Percentiles rank a stretch among this genome's conserved stretches.
Evolutionary conservation across 192 early-diverging fungal genomes (phyloP).

Genomic region (Mortierella claussenii): DNA sequence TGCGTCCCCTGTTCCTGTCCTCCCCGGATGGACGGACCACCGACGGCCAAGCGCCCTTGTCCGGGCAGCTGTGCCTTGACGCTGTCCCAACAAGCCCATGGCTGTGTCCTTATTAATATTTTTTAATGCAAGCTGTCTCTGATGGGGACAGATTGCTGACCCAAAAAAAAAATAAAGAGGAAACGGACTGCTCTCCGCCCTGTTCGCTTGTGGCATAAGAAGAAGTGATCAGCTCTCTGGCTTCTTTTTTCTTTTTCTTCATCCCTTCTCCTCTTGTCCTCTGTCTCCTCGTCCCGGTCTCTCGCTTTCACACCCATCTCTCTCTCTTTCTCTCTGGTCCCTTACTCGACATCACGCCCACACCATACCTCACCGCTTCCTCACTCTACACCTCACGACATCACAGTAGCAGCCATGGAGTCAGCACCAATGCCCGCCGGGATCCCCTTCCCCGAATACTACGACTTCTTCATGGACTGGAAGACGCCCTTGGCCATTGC

Average conservation of each 20-base stretch:
- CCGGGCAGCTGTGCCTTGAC: no score
- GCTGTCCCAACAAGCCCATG: background rate
- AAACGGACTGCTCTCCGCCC: no score
- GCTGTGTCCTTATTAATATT: background rate
- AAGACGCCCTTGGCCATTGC: conserved; percentile 69
- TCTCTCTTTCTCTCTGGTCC: background rate
- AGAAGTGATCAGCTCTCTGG: no score
- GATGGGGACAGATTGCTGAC: background rate
- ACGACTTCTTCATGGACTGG: conserved; percentile 78
- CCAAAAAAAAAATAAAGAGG: background rate
- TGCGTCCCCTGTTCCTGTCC: no score
- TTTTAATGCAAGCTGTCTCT: background rate
- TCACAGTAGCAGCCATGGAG: conserved; percentile 41
- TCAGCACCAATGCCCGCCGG: conserved; percentile 55
- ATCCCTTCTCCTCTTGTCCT: background rate
- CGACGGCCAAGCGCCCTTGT: no score
- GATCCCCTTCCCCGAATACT: conserved; percentile 75
- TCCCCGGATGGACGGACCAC: no score
- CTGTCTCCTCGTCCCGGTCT: background rate
- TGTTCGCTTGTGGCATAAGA: background rate
- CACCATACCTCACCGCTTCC: background rate
- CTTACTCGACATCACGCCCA: background rate
- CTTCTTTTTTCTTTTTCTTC: background rate
- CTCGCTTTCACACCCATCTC: background rate
- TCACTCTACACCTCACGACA: no score